Base-by-base conservation (phyloP, 2,329 filamentous ascomycete species). In the Aspergillus fumigatus region DNA sequence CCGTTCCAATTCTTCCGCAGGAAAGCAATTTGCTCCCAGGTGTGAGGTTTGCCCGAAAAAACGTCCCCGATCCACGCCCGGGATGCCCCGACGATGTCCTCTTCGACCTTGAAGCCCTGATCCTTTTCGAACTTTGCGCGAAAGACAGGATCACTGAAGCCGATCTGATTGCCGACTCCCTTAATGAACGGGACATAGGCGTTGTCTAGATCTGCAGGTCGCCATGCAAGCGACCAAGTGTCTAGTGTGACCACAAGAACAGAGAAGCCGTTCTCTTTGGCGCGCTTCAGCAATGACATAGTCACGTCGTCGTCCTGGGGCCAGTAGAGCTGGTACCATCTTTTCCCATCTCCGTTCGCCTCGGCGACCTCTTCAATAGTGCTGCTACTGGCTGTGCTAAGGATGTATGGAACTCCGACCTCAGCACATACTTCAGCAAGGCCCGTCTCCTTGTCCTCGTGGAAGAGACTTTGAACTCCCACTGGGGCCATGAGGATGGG, bases 301-400 rank as follows among this genome's bases (percentile, higher is more conserved):
- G 88, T 90, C 54, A 90, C 76, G 3, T 86, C 82, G 52, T 90
- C 81, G 54, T 84, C 81, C 21, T 79, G 73, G 0, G 88, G 88
- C 86, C 87, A 90, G 74, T 92, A 92, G 0, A 92, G 80, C 67
- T 92, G 88, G 68, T 82, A 92, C 86, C 87, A 92, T 10, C 86
- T 76, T 32, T 80, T 77, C 0, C 83, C 83, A 4, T 81, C 73
- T 0, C 81, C 81, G 51, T 80, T 84, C 0, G 84, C 84, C 7
- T 76, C 66, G 0, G 84, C 86, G 0, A 89, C 81, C 51, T 90
- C 82, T 67, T 90, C 87, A 56, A 90, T 87, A 0, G 81, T 81
- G 32, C 80, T 78, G 2, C 81, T 81, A 3, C 84, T 80, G 1
- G 88, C 87, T 1, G 88, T 90, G 58, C 82, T 86, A 50, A 90